Evolutionary conservation across 257 asterid genomes (phyloP).

Genomic region (Paraleonurus japonicus): DNA sequence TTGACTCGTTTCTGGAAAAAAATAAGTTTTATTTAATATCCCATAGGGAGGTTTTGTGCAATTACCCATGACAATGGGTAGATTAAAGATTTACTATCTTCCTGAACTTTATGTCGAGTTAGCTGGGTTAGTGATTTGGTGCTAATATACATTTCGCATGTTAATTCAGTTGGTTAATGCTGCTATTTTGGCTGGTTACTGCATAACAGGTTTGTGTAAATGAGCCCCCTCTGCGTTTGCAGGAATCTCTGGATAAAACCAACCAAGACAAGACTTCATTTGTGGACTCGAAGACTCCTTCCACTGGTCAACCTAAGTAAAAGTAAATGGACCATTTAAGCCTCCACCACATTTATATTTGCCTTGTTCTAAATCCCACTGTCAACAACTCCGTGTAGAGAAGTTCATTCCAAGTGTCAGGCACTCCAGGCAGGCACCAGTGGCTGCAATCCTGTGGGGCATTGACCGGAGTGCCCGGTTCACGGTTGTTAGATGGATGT

Average conservation of each 20-base stretch:
- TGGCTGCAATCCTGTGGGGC: slow-evolving; percentile 91
- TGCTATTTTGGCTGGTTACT: slow-evolving; percentile 3
- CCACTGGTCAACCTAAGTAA: slow-evolving; percentile 50
- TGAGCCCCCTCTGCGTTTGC: neutral
- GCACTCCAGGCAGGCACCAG: slow-evolving; percentile 93
- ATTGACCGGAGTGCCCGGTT: slow-evolving; percentile 49
- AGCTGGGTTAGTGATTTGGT: neutral
- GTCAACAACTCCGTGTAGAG: slow-evolving; percentile 53
- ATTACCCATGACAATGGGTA: neutral
- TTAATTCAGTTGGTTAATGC: slow-evolving; percentile 43
- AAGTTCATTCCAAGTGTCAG: slow-evolving; percentile 78
- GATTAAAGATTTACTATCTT: neutral
- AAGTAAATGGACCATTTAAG: neutral
- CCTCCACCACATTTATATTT: slow-evolving; percentile 31
- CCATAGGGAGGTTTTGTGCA: no score
- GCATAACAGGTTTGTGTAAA: slow-evolving; percentile 23
- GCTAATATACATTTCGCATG: slow-evolving; percentile 32
- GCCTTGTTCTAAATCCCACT: slow-evolving; percentile 37
- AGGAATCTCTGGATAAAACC: neutral
- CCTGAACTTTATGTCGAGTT: neutral
- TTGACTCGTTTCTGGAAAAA: no score
- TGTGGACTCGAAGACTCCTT: slow-evolving; percentile 42
- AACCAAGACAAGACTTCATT: neutral
- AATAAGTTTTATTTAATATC: no score
- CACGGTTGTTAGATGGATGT: slow-evolving; percentile 74